Evolutionary conservation across 108 stramenopile species (phyloP), one percentile per base, ranked within the genome.

Genomic region (Nitzschia sp.): DNA sequence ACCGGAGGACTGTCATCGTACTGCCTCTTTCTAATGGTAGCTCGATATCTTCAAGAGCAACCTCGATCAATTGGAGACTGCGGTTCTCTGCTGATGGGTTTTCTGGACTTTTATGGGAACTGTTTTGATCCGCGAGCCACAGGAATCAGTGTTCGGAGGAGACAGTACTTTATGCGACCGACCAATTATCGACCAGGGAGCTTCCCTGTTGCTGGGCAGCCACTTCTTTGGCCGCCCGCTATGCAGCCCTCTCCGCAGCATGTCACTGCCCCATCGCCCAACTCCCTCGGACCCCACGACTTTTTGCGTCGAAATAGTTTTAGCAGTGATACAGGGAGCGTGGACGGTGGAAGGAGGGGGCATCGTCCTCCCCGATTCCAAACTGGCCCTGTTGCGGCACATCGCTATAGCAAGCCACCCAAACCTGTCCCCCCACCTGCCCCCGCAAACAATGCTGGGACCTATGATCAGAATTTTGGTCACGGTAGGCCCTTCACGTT

Each of bases 41-140:
- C 95, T 3, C 81, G 95, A 32, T 96, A 91, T 54, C 83, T 91
- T 25, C 95, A 93, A 70, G 94, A 95, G 72, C 93, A 94, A 74
- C 72, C 77, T 2, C 70, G 76, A 18, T 72, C 86, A 1, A 78
- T 82, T 68, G 85, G 82, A 54, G 97, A 97, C 73, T 82, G 86
- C 23, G 97, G 97, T 13, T 88, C 94, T 21, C 67, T 96, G n/a
- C 81, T 97, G 18, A 93, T 96, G 84, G 95, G 94, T 1, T 91
- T 96, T 49, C 77, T 97, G 9, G 97, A 97, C 61, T 97, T 97
- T 71, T 97, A 93, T 68, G 95, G 97, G 17, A 97, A 96, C 71
- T 77, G 49, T 34, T 96, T 97, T 67, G 93, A 97, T 63, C 97
- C 97, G 13, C 83, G 95, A 47, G 80, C 76, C 17, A 95, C 86